Percentiles rank a stretch among this genome's conserved stretches.
These are phyloP conservation scores for Amniculicola lignicola DNA, from an alignment of 495 filamentous ascomycete species.

Conservation along the genomic window DNA sequence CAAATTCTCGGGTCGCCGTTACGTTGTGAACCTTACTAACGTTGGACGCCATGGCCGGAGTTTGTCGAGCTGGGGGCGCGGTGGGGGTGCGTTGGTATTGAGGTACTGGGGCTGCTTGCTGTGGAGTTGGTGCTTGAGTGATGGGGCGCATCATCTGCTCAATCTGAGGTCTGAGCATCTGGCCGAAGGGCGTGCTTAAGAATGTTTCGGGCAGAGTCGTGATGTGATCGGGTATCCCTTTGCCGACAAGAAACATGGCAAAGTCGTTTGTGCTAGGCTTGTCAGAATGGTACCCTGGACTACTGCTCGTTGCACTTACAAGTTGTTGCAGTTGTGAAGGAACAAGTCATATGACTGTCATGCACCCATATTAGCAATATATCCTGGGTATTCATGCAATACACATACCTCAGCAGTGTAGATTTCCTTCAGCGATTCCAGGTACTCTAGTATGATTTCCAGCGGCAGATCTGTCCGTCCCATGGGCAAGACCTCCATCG, in stretches of 20 bases:
- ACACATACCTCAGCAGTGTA: constrained; percentile 72
- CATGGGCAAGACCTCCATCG: constrained; percentile 71
- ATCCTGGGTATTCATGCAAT: background rate
- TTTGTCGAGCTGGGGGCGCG: background rate
- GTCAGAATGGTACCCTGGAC: background rate
- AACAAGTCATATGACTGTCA: constrained; percentile 79
- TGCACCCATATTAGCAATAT: background rate
- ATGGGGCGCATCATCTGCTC: constrained; percentile 68
- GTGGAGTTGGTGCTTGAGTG: constrained; percentile 47
- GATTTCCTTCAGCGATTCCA: constrained; percentile 75
- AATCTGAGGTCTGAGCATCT: constrained; percentile 82
- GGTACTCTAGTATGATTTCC: constrained; percentile 84
- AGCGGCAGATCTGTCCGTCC: constrained; percentile 74
- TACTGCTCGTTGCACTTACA: constrained; percentile 39
- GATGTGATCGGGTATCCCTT: constrained; percentile 84
- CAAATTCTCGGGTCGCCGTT: constrained; percentile 56
- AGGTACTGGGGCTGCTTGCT: constrained; percentile 36
- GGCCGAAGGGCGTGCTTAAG: constrained; percentile 83
- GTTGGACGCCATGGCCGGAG: background rate
- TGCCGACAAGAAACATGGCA: constrained; percentile 84
- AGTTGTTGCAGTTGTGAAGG: constrained; percentile 97
- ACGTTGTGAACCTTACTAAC: constrained; percentile 51
- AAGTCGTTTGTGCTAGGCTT: constrained; percentile 69
- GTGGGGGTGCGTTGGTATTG: background rate
- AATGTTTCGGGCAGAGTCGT: constrained; percentile 82